phyloP scores from a whole-genome alignment of 1,139 yeast species.

The Hansenula anomala region DNA sequence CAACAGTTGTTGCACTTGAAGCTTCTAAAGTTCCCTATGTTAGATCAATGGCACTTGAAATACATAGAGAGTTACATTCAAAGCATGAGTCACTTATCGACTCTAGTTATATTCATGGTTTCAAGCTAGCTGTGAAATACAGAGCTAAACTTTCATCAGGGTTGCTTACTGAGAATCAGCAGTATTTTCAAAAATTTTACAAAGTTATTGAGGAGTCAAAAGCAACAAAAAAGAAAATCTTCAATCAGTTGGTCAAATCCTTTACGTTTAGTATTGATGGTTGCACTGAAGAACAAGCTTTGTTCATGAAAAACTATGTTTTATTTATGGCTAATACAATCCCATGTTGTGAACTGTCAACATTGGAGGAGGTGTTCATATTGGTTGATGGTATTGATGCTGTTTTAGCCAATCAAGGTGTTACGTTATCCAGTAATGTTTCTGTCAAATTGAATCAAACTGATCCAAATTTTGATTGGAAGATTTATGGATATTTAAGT shows the following conservation, averaged over 20 bases:
- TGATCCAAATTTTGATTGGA: constrained; percentile 3
- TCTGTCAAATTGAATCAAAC: constrained; percentile 21
- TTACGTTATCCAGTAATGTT: constrained; percentile 12
- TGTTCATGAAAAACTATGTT: constrained; percentile 26
- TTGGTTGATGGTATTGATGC: constrained; percentile 25
- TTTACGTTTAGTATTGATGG: constrained; percentile 26
- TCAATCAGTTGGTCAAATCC: constrained; percentile 30
- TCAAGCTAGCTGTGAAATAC: constrained; percentile 50
- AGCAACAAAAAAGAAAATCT: constrained; percentile 43
- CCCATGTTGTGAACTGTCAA: constrained; percentile 17
- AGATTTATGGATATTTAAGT: not conserved
- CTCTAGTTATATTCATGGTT: constrained; percentile 57
- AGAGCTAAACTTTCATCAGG: constrained; percentile 10
- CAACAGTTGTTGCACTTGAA: constrained; percentile 67
- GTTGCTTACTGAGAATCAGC: constrained; percentile 10
- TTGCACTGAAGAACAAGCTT: constrained; percentile 9
- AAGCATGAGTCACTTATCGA: constrained; percentile 71
- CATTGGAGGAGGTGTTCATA: constrained; percentile 38
- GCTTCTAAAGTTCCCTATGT: constrained; percentile 45
- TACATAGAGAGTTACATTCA: constrained; percentile 53
- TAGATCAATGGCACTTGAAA: constrained; percentile 41
- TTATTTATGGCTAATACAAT: constrained; percentile 37
- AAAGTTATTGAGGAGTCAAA: constrained; percentile 38
- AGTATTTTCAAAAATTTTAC: constrained; percentile 32
- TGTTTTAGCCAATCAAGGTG: constrained; percentile 30